Conservation (phyloP, 2,329 filamentous ascomycete species). For the Epichloe coenophiala region DNA sequence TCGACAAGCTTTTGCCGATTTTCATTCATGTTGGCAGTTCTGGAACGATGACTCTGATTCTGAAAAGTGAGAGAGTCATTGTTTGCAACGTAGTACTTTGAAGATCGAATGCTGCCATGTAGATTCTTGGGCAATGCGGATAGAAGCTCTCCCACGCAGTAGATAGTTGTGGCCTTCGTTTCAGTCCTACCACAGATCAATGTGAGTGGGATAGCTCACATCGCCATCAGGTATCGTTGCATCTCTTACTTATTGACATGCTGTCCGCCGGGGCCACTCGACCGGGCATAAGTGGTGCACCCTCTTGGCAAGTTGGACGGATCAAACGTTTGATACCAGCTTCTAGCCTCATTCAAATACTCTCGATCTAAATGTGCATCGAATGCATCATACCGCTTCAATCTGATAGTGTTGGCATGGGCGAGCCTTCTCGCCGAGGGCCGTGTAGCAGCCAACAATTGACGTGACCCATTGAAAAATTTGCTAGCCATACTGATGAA, state of each 20-base stretch:
- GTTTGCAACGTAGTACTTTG: constrained; percentile 38
- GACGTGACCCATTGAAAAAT: background rate
- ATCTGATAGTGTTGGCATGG: constrained; percentile 7
- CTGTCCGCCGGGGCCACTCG: constrained; percentile 47
- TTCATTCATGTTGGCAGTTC: constrained; percentile 37
- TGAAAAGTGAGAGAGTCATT: constrained; percentile 41
- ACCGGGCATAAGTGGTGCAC: constrained; percentile 40
- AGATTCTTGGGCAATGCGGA: constrained; percentile 32
- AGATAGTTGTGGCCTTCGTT: constrained; percentile 42
- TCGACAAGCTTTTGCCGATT: constrained; percentile 36
- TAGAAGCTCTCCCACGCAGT: constrained; percentile 33
- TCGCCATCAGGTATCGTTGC: constrained; percentile 11
- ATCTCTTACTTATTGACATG: constrained; percentile 47
- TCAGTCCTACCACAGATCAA: constrained; percentile 35
- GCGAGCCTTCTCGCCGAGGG: background rate
- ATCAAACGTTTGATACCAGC: constrained; percentile 35
- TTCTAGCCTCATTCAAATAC: constrained; percentile 35
- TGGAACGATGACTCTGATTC: constrained; percentile 39
- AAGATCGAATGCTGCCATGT: constrained; percentile 31
- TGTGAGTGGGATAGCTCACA: constrained; percentile 4
- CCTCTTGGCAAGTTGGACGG: constrained; percentile 33
- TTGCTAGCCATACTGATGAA: background rate
- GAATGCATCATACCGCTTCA: constrained; percentile 31
- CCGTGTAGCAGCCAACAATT: background rate
- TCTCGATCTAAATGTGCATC: constrained; percentile 37